These are phyloP conservation scores for Bromus sterilis DNA, from an alignment of 176 grass and related monocot species.

Conservation along the genomic window DNA sequence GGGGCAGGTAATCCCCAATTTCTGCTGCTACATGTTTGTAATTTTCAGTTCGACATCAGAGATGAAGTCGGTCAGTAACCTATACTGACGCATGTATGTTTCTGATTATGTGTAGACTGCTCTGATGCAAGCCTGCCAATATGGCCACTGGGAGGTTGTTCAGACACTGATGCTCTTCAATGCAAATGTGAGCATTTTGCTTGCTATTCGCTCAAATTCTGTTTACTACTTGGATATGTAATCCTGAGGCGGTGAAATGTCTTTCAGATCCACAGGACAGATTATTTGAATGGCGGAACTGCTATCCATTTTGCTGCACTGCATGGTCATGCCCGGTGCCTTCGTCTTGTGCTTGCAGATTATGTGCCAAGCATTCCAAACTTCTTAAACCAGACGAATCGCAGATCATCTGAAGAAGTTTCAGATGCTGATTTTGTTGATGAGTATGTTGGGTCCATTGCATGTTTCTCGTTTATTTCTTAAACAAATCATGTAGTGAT, in stretches of 20 bases:
- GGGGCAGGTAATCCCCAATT: constrained; percentile 52
- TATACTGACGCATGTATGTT: neutral
- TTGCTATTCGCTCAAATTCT: neutral
- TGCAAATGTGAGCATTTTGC: constrained; percentile 63
- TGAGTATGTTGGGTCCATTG: constrained; percentile 34
- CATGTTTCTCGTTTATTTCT: neutral
- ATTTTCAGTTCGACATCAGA: neutral
- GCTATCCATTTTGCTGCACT: constrained; percentile 84
- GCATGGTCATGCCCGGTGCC: constrained; percentile 76
- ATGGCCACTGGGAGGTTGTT: constrained; percentile 97
- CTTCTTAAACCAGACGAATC: constrained; percentile 42
- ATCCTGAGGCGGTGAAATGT: neutral
- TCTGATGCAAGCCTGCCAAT: constrained; percentile 97
- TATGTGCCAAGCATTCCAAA: constrained; percentile 62
- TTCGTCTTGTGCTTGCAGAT: constrained; percentile 77
- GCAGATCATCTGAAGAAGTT: constrained; percentile 42
- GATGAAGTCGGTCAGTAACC: neutral
- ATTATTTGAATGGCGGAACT: constrained; percentile 80
- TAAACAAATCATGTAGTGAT: neutral
- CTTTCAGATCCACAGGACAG: constrained; percentile 75
- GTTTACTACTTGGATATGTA: neutral
- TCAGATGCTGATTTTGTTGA: constrained; percentile 50
- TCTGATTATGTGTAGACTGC: constrained; percentile 61
- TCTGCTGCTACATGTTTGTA: neutral
- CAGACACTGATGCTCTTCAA: constrained; percentile 87